A percentile compares a stretch with the other conserved stretches of the same genome.
Conservation (phyloP, 257 asterid species). For the Solanum dulcamara region DNA sequence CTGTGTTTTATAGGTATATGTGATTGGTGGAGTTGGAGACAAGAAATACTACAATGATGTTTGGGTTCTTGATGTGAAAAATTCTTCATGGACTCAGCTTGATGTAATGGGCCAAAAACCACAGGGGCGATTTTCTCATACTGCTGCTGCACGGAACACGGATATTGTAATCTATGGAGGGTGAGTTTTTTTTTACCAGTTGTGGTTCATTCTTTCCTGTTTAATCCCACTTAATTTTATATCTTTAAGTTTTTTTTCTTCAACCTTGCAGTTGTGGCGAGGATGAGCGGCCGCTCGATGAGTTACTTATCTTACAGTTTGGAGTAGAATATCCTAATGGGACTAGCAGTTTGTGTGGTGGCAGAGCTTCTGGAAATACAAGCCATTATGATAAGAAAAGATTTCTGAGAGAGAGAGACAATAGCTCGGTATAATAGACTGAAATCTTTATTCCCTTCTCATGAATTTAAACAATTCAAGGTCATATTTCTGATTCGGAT, state of each 20-base stretch:
- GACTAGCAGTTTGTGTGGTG: conserved; percentile 9
- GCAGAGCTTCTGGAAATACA: conserved; percentile 17
- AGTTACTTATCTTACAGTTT: conserved; percentile 58
- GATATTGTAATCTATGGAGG: conserved; percentile 86
- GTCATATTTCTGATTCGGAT: neutral
- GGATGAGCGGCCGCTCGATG: conserved; percentile 83
- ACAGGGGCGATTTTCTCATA: conserved; percentile 84
- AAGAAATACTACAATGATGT: conserved; percentile 69
- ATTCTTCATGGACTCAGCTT: conserved; percentile 58
- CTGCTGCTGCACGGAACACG: conserved; percentile 47
- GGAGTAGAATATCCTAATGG: conserved; percentile 17
- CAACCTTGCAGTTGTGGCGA: conserved; percentile 70
- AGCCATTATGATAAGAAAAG: conserved; percentile 25
- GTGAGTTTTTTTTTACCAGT: conserved; percentile 18
- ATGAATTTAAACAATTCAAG: neutral
- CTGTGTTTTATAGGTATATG: conserved; percentile 39
- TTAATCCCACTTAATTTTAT: neutral
- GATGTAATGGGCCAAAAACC: conserved; percentile 40
- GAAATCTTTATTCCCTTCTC: neutral
- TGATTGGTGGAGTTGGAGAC: conserved; percentile 87
- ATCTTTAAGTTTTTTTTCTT: neutral
- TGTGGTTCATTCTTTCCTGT: neutral
- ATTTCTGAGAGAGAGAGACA: conserved; percentile 20
- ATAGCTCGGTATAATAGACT: neutral
- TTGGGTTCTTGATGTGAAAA: conserved; percentile 61